These are phyloP conservation scores for Penicillium sp. DNA, from an alignment of 2,329 filamentous ascomycete genomes.

Conservation along the genomic window DNA sequence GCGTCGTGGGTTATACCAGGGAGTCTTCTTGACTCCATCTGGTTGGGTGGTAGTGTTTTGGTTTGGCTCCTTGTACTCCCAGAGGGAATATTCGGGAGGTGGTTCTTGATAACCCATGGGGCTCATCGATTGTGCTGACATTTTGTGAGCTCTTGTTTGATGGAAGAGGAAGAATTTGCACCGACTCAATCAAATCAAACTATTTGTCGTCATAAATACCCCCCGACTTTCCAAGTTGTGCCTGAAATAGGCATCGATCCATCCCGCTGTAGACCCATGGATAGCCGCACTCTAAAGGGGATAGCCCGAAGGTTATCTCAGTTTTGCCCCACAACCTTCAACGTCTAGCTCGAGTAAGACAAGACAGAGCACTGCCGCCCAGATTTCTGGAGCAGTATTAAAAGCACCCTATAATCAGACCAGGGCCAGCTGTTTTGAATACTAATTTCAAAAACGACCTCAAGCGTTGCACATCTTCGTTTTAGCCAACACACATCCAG, in stretches of 20 bases:
- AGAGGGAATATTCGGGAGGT: slow-evolving; percentile 22
- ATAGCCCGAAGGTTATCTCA: background rate
- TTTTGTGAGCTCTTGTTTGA: background rate
- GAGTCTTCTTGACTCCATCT: slow-evolving; percentile 7
- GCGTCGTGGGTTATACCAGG: slow-evolving; percentile 50
- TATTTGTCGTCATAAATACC: slow-evolving; percentile 7
- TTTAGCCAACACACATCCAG: too few relatives aligned
- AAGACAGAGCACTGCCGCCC: background rate
- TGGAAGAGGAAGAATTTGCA: background rate
- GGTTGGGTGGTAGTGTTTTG: slow-evolving; percentile 15
- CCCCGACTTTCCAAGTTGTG: background rate
- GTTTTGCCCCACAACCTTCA: background rate
- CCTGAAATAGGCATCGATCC: background rate
- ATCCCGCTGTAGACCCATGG: background rate
- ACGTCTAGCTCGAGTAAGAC: background rate
- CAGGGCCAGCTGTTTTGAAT: too few relatives aligned
- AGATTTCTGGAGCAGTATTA: too few relatives aligned
- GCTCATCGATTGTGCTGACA: too few relatives aligned
- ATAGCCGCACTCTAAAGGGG: background rate
- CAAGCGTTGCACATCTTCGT: too few relatives aligned
- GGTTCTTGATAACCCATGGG: slow-evolving; percentile 18
- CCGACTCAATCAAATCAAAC: background rate
- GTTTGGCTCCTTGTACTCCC: slow-evolving; percentile 20
- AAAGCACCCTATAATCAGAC: too few relatives aligned
- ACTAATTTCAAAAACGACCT: too few relatives aligned